Evolutionary conservation across 2,329 filamentous ascomycete species (phyloP), one percentile per base, ranked within the genome.

Genomic region (Ascochyta clinopodiicola): DNA sequence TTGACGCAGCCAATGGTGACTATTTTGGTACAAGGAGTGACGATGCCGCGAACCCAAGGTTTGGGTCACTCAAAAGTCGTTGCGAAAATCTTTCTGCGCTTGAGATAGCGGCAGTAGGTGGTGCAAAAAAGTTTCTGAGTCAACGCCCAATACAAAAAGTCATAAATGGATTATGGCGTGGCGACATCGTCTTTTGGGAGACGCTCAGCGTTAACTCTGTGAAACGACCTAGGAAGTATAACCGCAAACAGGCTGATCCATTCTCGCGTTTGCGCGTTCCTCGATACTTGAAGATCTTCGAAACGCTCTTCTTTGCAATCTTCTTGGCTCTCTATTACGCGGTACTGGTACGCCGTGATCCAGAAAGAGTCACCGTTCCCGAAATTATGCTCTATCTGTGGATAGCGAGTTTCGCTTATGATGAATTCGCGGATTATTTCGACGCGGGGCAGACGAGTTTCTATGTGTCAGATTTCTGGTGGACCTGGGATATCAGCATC

Each of bases 141-240:
- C 91, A 96, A 73, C 83, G 84, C 56, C 85, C 90, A 2, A 89
- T 96, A 10, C 92, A 96, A 71, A 90, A 89, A 67, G 89, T 96
- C 62, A 86, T 96, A 59, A 88, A 89, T 40, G 89, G 89, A 44
- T 90, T 96, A 49, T 96, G 92, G 91, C 63, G 69, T 60, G 92
- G 92, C 40, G 88, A 93, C 62, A 92, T 96, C 57, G 85, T 93
- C 34, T 95, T 96, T 73, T 96, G 91, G 92, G 88, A 92, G 57
- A 85, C 82, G 6, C 79, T 96, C n/a, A 88, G 85, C 8, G 83
- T 91, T 8, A 80, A 89, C 66, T 86, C 90, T 0, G 84, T 82
- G 53, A 96, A 96, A 75, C 86, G 86, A 67, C 88, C 91, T 1
- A 87, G 88, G 21, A 86, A 90, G 61, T 96, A 95, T 76, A 90